These are phyloP conservation scores for Fusarium sp. DNA, from an alignment of 2,329 filamentous ascomycete species.

Conservation along the genomic window DNA sequence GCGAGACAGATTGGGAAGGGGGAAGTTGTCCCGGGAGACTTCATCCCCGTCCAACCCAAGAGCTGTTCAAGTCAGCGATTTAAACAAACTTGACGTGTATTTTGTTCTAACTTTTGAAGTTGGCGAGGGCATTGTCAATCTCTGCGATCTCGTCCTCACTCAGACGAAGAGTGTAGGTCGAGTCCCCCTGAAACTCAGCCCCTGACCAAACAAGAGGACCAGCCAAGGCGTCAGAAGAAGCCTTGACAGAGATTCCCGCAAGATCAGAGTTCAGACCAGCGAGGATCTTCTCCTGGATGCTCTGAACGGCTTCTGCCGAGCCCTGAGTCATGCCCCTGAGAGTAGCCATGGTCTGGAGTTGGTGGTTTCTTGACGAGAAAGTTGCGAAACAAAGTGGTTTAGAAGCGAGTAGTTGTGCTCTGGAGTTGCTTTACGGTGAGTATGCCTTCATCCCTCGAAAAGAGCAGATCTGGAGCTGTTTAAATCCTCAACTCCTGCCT, in stretches of 20 bases:
- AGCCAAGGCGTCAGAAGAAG: conserved; percentile 14
- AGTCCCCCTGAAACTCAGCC: conserved; percentile 27
- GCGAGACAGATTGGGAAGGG: conserved; percentile 51
- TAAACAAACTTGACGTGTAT: background rate
- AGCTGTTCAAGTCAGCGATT: conserved; percentile 29
- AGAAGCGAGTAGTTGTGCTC: background rate
- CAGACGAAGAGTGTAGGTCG: conserved; percentile 32
- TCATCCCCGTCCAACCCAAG: conserved; percentile 34
- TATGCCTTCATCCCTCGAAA: conserved; percentile 10
- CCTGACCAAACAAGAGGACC: conserved; percentile 44
- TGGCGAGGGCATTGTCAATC: conserved; percentile 40
- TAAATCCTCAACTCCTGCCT: conserved; percentile 19
- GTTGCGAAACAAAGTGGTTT: background rate
- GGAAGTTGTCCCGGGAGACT: conserved; percentile 51
- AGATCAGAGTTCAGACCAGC: conserved; percentile 28
- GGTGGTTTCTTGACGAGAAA: background rate
- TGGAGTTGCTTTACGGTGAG: background rate
- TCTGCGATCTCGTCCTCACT: conserved; percentile 28
- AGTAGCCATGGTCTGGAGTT: conserved; percentile 18
- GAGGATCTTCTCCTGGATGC: conserved; percentile 5
- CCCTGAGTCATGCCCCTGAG: conserved; percentile 20
- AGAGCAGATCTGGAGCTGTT: conserved; percentile 12
- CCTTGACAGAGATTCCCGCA: conserved; percentile 11
- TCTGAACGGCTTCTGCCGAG: conserved; percentile 7
- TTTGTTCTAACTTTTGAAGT: conserved; percentile 43